A percentile compares a stretch with the other conserved stretches of the same genome.
Conservation (phyloP, 139 green algal species). For the Pleodorina starrii region DNA sequence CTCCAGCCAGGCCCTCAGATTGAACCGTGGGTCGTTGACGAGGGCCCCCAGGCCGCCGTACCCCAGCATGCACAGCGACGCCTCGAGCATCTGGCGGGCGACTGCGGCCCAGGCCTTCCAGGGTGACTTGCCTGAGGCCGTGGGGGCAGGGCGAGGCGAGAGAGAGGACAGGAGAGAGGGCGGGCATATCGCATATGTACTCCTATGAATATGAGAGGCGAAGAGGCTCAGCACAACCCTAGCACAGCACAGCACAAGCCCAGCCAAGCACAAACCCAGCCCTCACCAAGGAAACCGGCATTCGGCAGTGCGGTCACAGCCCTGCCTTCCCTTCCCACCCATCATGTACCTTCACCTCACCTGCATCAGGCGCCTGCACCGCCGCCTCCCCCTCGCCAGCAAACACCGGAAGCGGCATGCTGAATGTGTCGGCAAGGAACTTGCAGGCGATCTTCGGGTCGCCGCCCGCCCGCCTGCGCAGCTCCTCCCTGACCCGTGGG, state of each 20-base stretch:
- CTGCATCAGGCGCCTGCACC: too few species aligned
- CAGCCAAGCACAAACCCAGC: neutral
- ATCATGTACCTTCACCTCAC: neutral
- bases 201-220: neutral
- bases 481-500: neutral
- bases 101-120: neutral
- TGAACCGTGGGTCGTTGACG: conserved; percentile 25
- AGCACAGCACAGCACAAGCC: too few species aligned
- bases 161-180: neutral
- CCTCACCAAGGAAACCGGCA: neutral
- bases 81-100: neutral
- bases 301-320: neutral
- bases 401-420: neutral
- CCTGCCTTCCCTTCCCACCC: neutral
- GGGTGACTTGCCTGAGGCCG: too few species aligned
- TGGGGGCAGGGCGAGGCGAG: neutral
- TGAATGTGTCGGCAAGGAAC: neutral
- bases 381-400: neutral
- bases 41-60: conserved; percentile 30
- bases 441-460: neutral
- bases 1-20: neutral
- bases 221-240: neutral
- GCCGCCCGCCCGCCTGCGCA: neutral
- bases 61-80: neutral
- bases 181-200: neutral